These are phyloP conservation scores for Rhodotorula sp. DNA, from an alignment of 1,284 basidiomycete species.

Conservation along the genomic window DNA sequence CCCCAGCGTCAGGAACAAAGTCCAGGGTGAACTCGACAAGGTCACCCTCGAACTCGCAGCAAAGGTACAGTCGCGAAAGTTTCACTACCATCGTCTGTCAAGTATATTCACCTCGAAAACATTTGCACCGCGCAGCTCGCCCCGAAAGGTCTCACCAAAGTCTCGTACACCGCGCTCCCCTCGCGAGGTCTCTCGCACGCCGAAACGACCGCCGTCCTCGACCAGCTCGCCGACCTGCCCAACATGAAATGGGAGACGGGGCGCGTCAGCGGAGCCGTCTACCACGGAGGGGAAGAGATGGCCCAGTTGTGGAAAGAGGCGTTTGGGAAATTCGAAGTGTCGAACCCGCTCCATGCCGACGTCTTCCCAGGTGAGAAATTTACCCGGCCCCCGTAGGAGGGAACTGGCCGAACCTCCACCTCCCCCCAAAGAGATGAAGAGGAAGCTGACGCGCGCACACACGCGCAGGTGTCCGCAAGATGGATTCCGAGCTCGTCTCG, in stretches of 20 bases:
- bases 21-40: conserved; percentile 67
- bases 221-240: conserved; percentile 64
- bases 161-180: conserved; percentile 66
- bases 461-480: conserved; percentile 85
- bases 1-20: conserved; percentile 65
- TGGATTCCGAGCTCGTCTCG: conserved; percentile 96
- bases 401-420: no score
- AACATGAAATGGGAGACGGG: conserved; percentile 66
- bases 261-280: conserved; percentile 59
- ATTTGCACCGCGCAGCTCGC: conserved; percentile 62
- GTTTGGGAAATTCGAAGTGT: conserved; percentile 53
- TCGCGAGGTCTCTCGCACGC: conserved; percentile 65
- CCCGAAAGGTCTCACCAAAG: conserved; percentile 59
- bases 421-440: no score
- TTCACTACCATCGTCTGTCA: not conserved
- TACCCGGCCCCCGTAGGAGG: no score
- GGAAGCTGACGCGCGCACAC: no score
- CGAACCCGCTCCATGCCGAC: conserved; percentile 92
- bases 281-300: conserved; percentile 73
- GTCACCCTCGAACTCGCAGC: conserved; percentile 42
- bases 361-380: conserved; percentile 66
- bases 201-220: conserved; percentile 77
- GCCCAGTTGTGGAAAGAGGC: conserved; percentile 54
- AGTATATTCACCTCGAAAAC: not conserved
- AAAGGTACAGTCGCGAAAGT: conserved; percentile 23